A percentile compares a stretch with the other conserved stretches of the same genome.
Evolutionary conservation across 2,329 filamentous ascomycete species (phyloP).

Genomic region (Phialophora macrospora): DNA sequence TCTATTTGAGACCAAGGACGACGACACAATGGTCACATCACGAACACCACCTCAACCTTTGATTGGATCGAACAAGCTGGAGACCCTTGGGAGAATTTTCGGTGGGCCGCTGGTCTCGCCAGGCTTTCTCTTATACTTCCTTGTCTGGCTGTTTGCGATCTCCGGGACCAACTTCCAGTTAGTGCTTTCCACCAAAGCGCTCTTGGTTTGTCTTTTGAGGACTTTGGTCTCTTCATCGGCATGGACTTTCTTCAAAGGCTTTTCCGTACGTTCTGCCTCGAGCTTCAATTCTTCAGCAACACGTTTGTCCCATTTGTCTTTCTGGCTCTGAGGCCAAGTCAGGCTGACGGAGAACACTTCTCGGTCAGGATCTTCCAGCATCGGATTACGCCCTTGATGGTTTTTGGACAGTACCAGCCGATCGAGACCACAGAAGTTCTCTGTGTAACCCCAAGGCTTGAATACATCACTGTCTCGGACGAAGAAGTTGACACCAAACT

Average conservation of each 20-base stretch:
- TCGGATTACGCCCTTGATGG: slow-evolving; percentile 36
- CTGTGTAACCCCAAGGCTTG: slow-evolving; percentile 39
- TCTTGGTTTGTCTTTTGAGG: slow-evolving; percentile 24
- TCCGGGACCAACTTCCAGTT: slow-evolving; percentile 31
- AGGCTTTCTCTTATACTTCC: slow-evolving; percentile 21
- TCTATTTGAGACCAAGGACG: neutral
- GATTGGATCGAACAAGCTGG: slow-evolving; percentile 25
- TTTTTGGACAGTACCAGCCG: slow-evolving; percentile 34
- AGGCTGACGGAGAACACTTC: slow-evolving; percentile 40
- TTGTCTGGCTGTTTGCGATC: slow-evolving; percentile 8
- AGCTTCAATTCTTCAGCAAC: slow-evolving; percentile 18
- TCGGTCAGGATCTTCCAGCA: slow-evolving; percentile 39
- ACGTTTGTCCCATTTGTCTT: slow-evolving; percentile 35
- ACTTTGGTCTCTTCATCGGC: slow-evolving; percentile 16
- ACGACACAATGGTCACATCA: neutral
- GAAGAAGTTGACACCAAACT: slow-evolving; percentile 38
- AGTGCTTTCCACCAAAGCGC: slow-evolving; percentile 20
- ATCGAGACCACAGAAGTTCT: slow-evolving; percentile 40
- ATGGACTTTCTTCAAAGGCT: slow-evolving; percentile 20
- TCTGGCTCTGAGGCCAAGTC: slow-evolving; percentile 38
- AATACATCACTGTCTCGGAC: slow-evolving; percentile 27
- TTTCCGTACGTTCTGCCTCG: slow-evolving; percentile 28
- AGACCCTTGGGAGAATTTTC: slow-evolving; percentile 24
- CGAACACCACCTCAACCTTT: neutral
- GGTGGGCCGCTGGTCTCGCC: slow-evolving; percentile 10